These are phyloP conservation scores for Citeromyces matritensis DNA, from an alignment of 805 yeast species.

Conservation along the genomic window DNA sequence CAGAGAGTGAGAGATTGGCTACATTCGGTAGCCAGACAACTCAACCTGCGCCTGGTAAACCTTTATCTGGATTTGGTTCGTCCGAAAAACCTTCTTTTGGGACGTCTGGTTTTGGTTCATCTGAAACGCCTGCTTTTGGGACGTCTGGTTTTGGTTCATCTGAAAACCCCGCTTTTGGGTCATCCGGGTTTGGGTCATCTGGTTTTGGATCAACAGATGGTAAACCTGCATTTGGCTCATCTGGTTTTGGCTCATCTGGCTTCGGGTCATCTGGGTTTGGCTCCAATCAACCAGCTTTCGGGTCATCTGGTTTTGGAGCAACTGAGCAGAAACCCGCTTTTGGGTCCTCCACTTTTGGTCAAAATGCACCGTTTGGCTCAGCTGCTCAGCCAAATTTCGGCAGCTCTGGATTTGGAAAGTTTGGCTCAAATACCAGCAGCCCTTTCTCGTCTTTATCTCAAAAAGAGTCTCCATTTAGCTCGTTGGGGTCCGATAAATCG, in stretches of 20 bases:
- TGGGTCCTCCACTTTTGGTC: slow-evolving; percentile 11
- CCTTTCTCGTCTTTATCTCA: slow-evolving; percentile 1
- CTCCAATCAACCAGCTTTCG: slow-evolving; percentile 7
- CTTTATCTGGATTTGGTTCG: not conserved
- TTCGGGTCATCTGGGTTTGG: slow-evolving; percentile 4
- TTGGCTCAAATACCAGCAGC: slow-evolving; percentile 7
- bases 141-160: slow-evolving; percentile 6
- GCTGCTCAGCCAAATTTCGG: not conserved
- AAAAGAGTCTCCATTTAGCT: not conserved
- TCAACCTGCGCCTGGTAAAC: not conserved
- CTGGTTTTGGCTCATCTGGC: slow-evolving; percentile 2
- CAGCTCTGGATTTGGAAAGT: slow-evolving; percentile 4
- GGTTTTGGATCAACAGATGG: slow-evolving; percentile 5
- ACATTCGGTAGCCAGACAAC: too few species aligned
- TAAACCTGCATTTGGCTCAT: slow-evolving; percentile 5
- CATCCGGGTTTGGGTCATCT: slow-evolving; percentile 7
- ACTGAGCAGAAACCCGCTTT: slow-evolving; percentile 7
- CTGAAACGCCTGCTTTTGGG: slow-evolving; percentile 1
- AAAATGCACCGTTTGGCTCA: not conserved
- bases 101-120: slow-evolving; percentile 1
- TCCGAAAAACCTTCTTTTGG: not conserved
- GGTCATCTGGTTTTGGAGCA: slow-evolving; percentile 1
- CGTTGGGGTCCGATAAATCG: slow-evolving; percentile 5
- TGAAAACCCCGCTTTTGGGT: slow-evolving; percentile 5
- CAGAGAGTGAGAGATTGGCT: not conserved